Base-by-base conservation (phyloP, 352 stramenopile species). In the Globisporangium paroecandrum region DNA sequence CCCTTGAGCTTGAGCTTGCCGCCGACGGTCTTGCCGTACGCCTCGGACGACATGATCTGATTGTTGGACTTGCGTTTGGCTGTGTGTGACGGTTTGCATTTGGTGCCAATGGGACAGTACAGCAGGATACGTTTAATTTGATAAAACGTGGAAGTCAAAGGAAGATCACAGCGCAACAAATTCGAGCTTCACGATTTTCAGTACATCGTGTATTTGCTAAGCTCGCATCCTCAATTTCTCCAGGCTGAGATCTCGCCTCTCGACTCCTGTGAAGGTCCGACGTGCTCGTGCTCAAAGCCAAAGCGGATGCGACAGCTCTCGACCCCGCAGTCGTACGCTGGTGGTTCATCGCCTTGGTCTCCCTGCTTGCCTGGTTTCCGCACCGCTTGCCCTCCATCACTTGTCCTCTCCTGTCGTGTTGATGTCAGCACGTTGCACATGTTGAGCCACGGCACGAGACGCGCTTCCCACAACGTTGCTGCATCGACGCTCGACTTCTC, bases 1-100 rank as follows among this genome's bases (percentile, higher is more conserved):
- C 88, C 86, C 72, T 95, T 96, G 65, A 96, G 85, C 77, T 85
- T 72, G 65, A 96, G 72, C 68, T 91, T 91, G 55, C 87, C 87
- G 34, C 87, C 79, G 24, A 96, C 77, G 24, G 85, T 86, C 78
- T 89, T 91, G 67, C 60, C 64, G 58, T 93, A 93, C 38, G 79
- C 79, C 38, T 46, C 38, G 38, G 38, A 46, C 4, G 38, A 46
- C 38, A 46, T 43, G 36, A 18, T 46, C 38, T 46, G 38, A 12
- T 38, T 38, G 32, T 38, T 38, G 32, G 8, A 10, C 32, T 36
- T 36, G 32, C 32, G 5, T 38, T 38, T 38, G 32, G 3, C 32
- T 38, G 32, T 12, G 32, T 36, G 32, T 38, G 32, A 38, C 32
- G 8, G 32, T 38, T 38, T 38, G 7, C 8, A 10, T 38, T 9